Percentiles rank a stretch among this genome's conserved stretches.
Evolutionary conservation across 768 basidiomycete species (phyloP).

Genomic region (Exidia glandulosa): DNA sequence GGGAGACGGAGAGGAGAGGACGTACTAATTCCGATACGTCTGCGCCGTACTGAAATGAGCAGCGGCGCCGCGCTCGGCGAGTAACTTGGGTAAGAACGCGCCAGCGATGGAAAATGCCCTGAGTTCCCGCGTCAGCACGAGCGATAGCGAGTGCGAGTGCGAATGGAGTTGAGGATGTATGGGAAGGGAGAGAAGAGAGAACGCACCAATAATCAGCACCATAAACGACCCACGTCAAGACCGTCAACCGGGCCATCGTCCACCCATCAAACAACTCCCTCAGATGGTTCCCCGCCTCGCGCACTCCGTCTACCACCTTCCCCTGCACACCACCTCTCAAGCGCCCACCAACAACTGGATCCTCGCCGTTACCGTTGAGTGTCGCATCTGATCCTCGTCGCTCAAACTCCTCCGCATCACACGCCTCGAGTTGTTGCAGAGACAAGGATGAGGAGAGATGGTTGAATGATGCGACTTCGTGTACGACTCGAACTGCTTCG

Average conservation of each 20-base stretch:
- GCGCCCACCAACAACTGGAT: conserved; percentile 10
- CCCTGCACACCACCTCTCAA: too few relatives aligned
- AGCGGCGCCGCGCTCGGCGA: background rate
- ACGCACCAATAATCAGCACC: conserved; percentile 27
- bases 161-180: background rate
- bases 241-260: conserved; percentile 54
- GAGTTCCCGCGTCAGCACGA: conserved; percentile 40
- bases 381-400: background rate
- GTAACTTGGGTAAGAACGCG: background rate
- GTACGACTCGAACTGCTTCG: conserved; percentile 39
- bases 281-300: conserved; percentile 30
- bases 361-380: conserved; percentile 6
- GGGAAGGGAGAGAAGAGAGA: too few relatives aligned
- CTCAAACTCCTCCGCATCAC: conserved; percentile 10
- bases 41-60: background rate
- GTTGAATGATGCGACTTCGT: conserved; percentile 40
- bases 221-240: background rate
- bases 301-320: too few relatives aligned
- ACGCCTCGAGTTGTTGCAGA: conserved; percentile 32
- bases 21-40: background rate
- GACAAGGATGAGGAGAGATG: conserved; percentile 36
- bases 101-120: conserved; percentile 31
- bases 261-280: conserved; percentile 52
- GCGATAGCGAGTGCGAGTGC: too few relatives aligned
- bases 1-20: conserved; percentile 9